Evolutionary conservation across 2,329 filamentous ascomycete genomes (phyloP).

Genomic region (Pseudogymnoascus sp.): DNA sequence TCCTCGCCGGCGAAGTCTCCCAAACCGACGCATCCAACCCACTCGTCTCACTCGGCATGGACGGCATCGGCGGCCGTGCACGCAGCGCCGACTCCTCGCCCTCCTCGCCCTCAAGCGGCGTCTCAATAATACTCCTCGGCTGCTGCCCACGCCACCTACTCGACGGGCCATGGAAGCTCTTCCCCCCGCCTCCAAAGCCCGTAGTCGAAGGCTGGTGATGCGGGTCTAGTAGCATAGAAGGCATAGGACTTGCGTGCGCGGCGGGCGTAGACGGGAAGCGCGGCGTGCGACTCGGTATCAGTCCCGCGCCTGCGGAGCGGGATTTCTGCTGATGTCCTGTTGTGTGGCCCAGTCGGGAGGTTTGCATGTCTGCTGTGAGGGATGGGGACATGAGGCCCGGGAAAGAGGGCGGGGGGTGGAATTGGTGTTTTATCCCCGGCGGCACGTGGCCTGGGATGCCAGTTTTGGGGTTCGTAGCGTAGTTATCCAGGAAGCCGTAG

Average conservation of each 20-base stretch:
- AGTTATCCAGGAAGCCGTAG: constrained; percentile 90
- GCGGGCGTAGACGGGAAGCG: constrained; percentile 34
- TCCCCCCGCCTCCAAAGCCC: constrained; percentile 31
- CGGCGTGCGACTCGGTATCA: constrained; percentile 32
- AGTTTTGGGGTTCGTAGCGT: constrained; percentile 66
- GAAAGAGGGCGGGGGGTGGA: constrained; percentile 70
- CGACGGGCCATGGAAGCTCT: constrained; percentile 39
- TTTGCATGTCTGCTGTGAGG: constrained; percentile 45
- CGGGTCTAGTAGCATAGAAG: constrained; percentile 66
- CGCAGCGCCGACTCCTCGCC: neutral
- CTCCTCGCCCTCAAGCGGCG: constrained; percentile 40
- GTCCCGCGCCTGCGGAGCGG: constrained; percentile 31
- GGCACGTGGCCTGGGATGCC: constrained; percentile 56
- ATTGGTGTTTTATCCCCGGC: constrained; percentile 49
- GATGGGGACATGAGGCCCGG: constrained; percentile 61
- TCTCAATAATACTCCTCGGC: constrained; percentile 47
- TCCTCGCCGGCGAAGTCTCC: constrained; percentile 33
- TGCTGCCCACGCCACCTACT: constrained; percentile 38
- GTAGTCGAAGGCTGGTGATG: constrained; percentile 61
- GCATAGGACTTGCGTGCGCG: constrained; percentile 47
- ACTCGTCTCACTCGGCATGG: constrained; percentile 23
- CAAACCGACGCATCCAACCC: constrained; percentile 37
- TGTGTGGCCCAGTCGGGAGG: neutral
- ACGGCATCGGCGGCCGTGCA: constrained; percentile 23
- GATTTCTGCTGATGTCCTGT: constrained; percentile 34